Conservation (phyloP, 2,329 filamentous ascomycete species). For the Beauveria asiatica region DNA sequence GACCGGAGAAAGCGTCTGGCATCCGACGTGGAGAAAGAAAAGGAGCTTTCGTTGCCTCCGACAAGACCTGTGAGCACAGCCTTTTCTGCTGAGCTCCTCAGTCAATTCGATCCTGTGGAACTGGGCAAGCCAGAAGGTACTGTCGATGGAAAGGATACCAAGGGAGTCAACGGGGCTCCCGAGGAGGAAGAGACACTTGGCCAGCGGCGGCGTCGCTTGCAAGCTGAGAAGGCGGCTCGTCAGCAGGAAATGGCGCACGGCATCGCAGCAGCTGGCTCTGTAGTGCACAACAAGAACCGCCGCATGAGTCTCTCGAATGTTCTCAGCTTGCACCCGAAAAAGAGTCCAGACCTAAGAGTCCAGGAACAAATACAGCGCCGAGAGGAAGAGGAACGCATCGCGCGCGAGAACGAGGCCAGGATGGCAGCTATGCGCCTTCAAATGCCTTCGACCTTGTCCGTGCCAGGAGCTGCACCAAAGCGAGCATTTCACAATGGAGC, state of each 20-base stretch:
- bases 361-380: slow-evolving; percentile 33
- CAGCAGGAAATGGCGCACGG: slow-evolving; percentile 43
- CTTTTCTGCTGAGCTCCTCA: slow-evolving; percentile 62
- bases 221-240: slow-evolving; percentile 59
- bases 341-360: slow-evolving; percentile 31
- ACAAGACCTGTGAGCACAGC: slow-evolving; percentile 53
- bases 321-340: slow-evolving; percentile 34
- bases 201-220: slow-evolving; percentile 64
- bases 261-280: slow-evolving; percentile 14
- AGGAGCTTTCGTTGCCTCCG: slow-evolving; percentile 36
- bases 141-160: slow-evolving; percentile 20
- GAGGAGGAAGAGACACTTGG: slow-evolving; percentile 68
- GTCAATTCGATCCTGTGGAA: slow-evolving; percentile 49
- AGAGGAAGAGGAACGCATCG: slow-evolving; percentile 32
- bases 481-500: slow-evolving; percentile 43
- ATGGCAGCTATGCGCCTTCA: slow-evolving; percentile 40
- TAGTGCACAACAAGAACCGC: slow-evolving; percentile 17
- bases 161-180: slow-evolving; percentile 32
- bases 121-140: slow-evolving; percentile 30
- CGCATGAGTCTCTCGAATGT: slow-evolving; percentile 53
- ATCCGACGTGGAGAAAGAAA: slow-evolving; percentile 36
- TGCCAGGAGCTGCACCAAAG: slow-evolving; percentile 23
- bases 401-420: slow-evolving; percentile 37
- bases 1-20: slow-evolving; percentile 58
- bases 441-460: slow-evolving; percentile 36